Base-by-base conservation (phyloP, 2,329 filamentous ascomycete species). In the Cordyceps farinosa region DNA sequence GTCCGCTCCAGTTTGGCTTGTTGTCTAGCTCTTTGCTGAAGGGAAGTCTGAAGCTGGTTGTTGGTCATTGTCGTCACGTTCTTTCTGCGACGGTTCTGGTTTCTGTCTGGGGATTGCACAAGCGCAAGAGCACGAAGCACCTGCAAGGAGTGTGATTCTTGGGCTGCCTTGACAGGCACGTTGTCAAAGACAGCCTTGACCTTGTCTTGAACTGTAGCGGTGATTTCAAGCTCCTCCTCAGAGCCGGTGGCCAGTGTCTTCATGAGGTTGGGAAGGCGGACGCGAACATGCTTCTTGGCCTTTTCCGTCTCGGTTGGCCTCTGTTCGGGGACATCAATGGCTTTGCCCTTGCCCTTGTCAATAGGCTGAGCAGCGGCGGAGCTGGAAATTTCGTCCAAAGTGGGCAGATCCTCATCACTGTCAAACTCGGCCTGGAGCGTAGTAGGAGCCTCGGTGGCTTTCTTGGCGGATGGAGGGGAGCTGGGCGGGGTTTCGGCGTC, bases 1-100 rank as follows among this genome's bases (percentile, higher is more conserved):
- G 91, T 86, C 60, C 91, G 87, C 73, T 95, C 92, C 48, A 84
- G 76, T 65, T 87, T 87, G 51, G 92, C 93, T 75, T 99, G 95
- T 65, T 89, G 83, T 51, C 91, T 87, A 6, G 92, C 92, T 65
- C 88, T 87, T 67, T 86, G 84, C 44, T 89, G 81, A 8, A 98
- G 78, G 40, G 80, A 83, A 10, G 82, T 78, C 52, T 93, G 87
- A 61, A 97, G 82, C 67, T 95, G 87, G 34, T 82, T 84, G 0
- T 82, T 79, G 8, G 86, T 91, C 80, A 97, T 90, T 9, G 80
- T 81, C 52, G 77, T 78, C 64, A 79, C 82, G 27, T 77, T 76
- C 61, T 76, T 78, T 32, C 29, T 27, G 45, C 76, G 72, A 45
- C 75, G 73, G n/a, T 74, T 70, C 71, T 80, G 78, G 70, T 81